Evolutionary conservation across 345 rosid species (phyloP).

Genomic region (Geranium rotundifolium): DNA sequence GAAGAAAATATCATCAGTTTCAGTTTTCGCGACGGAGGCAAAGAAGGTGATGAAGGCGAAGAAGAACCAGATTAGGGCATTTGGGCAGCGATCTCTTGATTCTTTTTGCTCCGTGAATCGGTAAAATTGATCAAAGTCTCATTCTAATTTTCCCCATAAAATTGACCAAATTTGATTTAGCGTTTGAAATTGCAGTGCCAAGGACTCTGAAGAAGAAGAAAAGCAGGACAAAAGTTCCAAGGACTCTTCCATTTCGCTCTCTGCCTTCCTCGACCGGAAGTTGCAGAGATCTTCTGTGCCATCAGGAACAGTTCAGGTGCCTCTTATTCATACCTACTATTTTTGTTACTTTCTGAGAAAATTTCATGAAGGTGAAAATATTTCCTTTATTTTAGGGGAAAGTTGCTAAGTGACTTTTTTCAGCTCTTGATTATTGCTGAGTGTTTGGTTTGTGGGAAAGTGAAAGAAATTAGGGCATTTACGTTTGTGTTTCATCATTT

Average conservation of each 20-base stretch:
- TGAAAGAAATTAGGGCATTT: neutral
- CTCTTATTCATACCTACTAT: too few species aligned
- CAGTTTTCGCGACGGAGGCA: too few species aligned
- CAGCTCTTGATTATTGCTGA: neutral
- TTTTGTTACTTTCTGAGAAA: too few species aligned
- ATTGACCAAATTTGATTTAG: neutral
- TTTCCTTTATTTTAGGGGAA: too few species aligned
- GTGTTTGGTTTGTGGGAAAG: slow-evolving; percentile 7
- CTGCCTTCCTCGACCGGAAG: slow-evolving; percentile 51
- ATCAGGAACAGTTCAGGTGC: too few species aligned
- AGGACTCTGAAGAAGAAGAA: neutral
- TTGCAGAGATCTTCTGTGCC: slow-evolving; percentile 25
- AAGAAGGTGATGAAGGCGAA: too few species aligned
- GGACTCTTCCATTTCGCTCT: slow-evolving; percentile 37
- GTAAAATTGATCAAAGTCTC: neutral
- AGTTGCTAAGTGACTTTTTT: too few species aligned
- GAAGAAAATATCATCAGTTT: too few species aligned
- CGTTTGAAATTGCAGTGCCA: neutral
- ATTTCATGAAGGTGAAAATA: too few species aligned
- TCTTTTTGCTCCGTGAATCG: neutral
- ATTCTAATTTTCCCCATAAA: neutral
- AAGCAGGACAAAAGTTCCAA: neutral
- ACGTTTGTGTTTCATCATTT: neutral
- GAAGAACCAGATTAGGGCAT: neutral
- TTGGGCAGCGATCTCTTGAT: neutral